Conservation (phyloP, 2,329 filamentous ascomycete species). For the Phaeosphaeriaceae sp. region DNA sequence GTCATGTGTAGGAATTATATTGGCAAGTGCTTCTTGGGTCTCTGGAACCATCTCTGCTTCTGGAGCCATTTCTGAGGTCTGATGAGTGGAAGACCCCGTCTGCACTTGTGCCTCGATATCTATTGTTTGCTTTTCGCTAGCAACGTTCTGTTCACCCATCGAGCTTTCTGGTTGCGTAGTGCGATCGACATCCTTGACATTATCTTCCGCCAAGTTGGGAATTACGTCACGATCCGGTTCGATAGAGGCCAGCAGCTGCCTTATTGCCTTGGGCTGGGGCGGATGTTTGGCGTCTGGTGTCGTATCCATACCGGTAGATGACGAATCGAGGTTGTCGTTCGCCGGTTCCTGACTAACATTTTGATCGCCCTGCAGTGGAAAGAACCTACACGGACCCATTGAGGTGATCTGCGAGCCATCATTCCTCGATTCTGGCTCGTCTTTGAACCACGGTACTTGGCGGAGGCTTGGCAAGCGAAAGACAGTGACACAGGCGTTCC, state of each 20-base stretch:
- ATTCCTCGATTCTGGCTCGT: background rate
- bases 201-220: background rate
- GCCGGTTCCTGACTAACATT: background rate
- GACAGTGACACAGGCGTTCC: slow-evolving; percentile 52
- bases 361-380: background rate
- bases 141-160: background rate
- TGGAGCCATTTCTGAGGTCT: background rate
- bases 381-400: background rate
- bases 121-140: background rate
- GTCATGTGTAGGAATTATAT: background rate
- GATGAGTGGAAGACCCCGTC: background rate
- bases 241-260: background rate
- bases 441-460: slow-evolving; percentile 45
- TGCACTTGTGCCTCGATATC: background rate
- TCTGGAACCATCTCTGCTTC: background rate
- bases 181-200: background rate
- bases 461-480: slow-evolving; percentile 48
- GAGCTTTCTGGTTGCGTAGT: background rate
- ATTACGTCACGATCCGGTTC: background rate
- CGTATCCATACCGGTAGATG: background rate
- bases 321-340: background rate
- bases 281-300: background rate
- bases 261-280: background rate
- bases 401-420: background rate
- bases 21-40: background rate